Base-by-base conservation (phyloP, 2,329 filamentous ascomycete genomes). In the Bimuria novae-zelandiae region DNA sequence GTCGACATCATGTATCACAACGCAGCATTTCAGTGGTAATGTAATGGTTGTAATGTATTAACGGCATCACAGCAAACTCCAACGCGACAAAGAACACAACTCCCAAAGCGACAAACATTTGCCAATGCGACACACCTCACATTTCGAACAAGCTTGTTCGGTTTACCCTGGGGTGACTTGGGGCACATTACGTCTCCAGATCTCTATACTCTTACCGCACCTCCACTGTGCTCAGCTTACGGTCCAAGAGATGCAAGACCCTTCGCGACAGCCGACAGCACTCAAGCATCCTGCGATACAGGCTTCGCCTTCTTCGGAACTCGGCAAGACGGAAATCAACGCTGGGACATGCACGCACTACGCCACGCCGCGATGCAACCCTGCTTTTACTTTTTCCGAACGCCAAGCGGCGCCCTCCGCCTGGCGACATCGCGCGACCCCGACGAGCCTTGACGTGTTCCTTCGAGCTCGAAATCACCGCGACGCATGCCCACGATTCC, bases 41-140 rank as follows among this genome's bases (percentile, higher is more conserved):
- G 7, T 33, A 33, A 33, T 33, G 7, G 7, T 33, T 5, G 12
- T 27, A 5, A 27, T 27, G n/a, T n/a, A n/a, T n/a, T n/a, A n/a
- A n/a, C n/a, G n/a, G n/a, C n/a, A n/a, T n/a, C n/a, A n/a, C n/a
- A n/a, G n/a, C n/a, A n/a, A n/a, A n/a, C n/a, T n/a, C n/a, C n/a
- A n/a, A n/a, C n/a, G n/a, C 22, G 19, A 5, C 17, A 17, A 23
- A 44, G 33, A 42, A 53, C 49, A 54, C 45, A 49, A 52, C 30
- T 54, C 39, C 54, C 61, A 46, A 57, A 40, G 62, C 62, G 56
- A 59, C 57, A 60, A 63, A 52, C 33, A 59, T 56, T 3, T 33
- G 22, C 19, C 19, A 21, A 4, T 29, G 7, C 8, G 30, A 46
- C 40, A 49, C 25, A 27, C 25, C 25, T 27, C 25, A 27, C n/a